Base-by-base conservation (phyloP, 23 red algal genomes). In the Cyanidium caldarium region DNA sequence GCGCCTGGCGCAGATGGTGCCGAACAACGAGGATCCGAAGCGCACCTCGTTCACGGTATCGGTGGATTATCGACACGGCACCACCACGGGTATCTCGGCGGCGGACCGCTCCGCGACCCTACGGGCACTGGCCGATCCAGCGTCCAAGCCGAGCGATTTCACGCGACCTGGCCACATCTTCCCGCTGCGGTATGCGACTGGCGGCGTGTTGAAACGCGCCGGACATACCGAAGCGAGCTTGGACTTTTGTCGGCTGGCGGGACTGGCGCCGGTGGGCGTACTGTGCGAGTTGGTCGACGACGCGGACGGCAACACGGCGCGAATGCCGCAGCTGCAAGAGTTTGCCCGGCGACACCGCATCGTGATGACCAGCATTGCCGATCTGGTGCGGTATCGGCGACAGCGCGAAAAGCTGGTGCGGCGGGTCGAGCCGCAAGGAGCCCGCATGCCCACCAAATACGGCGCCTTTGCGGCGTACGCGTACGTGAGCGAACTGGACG, bases 161-260 rank as follows among this genome's bases (percentile, higher is more conserved):
- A 67, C 79, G 37, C 83, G 83, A 20, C 90, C 90, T 36, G 90
- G 90, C 26, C 90, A 95, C 31, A 87, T 95, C 61, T 95, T 95
- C 70, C 90, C 90, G 35, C 70, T 95, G 34, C 70, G 70, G 2
- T 88, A 88, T 23, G 68, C 69, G 30, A 65, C 75, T 14, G 90
- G 90, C 20, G 90, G 90, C 29, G 90, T 95, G 45, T 67, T 95
- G 35, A 95, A 85, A 73, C 83, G 90, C 33, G 90, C 90, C 19
- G 90, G 90, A 38, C 90, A 95, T 57, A 95, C 90, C 1, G 90
- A 95, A 44, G 90, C 90, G 34, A 74, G 77, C 39, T 78, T 95
- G 1, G 82, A 95, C 77, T 83, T 95, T 73, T 78, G 82, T 5
- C 41, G 82, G 5, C 33, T 87, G 25, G 90, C 90, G 7, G 83